A percentile compares a stretch with the other conserved stretches of the same genome.
Conservation (phyloP, 2,329 filamentous ascomycete genomes). For the Colletotrichum gigasporum region DNA sequence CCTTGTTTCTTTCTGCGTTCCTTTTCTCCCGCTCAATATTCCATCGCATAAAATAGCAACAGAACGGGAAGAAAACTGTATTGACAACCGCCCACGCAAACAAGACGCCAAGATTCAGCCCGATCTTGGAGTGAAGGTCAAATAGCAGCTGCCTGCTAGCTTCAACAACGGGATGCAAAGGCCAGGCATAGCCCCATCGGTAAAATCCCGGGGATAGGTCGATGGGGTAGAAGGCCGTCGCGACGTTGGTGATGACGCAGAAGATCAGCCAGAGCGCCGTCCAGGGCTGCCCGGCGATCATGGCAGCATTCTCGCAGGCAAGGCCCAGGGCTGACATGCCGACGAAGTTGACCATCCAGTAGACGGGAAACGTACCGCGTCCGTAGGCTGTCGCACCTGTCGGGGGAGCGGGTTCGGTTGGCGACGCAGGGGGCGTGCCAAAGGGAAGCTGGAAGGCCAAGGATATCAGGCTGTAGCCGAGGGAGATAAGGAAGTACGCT, state of each 20-base stretch:
- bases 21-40: constrained; percentile 43
- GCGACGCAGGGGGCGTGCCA: constrained; percentile 52
- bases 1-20: constrained; percentile 36
- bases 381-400: constrained; percentile 64
- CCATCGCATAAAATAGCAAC: constrained; percentile 53
- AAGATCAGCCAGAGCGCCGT: constrained; percentile 70
- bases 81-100: constrained; percentile 66
- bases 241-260: constrained; percentile 73
- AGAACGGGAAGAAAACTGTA: constrained; percentile 61
- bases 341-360: constrained; percentile 71
- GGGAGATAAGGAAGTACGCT: constrained; percentile 69
- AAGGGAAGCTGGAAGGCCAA: constrained; percentile 73
- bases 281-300: constrained; percentile 70
- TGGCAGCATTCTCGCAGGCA: constrained; percentile 72
- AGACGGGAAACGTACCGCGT: constrained; percentile 66
- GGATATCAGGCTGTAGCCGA: constrained; percentile 71
- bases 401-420: constrained; percentile 50
- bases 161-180: constrained; percentile 69
- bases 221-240: constrained; percentile 67
- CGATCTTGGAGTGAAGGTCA: constrained; percentile 65
- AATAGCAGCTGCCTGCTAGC: constrained; percentile 69
- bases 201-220: constrained; percentile 69
- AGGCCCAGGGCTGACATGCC: constrained; percentile 72
- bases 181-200: constrained; percentile 71
- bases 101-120: constrained; percentile 68